Percentiles rank a stretch among this genome's conserved stretches.
Evolutionary conservation across 2,329 filamentous ascomycete species (phyloP).

Genomic region (Arthrinium puccinioides): DNA sequence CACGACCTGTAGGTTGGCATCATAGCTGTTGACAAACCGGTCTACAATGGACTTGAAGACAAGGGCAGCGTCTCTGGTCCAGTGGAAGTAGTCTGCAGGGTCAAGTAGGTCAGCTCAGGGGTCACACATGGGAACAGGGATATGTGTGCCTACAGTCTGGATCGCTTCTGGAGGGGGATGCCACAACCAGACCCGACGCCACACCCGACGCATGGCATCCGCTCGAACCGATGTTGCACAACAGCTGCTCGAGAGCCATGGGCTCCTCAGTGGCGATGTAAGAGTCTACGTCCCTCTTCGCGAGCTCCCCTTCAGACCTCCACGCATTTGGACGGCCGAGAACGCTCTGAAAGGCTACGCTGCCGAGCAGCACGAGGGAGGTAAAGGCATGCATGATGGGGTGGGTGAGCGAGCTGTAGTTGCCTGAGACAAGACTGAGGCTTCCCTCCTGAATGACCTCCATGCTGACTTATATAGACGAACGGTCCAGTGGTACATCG

Average conservation of each 20-base stretch:
- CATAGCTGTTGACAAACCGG: constrained; percentile 51
- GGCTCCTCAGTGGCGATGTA: constrained; percentile 46
- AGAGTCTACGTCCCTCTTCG: constrained; percentile 41
- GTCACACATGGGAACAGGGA: background rate
- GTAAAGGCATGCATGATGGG: constrained; percentile 44
- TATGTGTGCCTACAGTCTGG: constrained; percentile 44
- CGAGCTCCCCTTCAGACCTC: constrained; percentile 26
- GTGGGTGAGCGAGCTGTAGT: constrained; percentile 19
- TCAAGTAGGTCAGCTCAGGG: constrained; percentile 6
- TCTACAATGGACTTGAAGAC: constrained; percentile 64
- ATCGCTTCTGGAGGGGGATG: constrained; percentile 43
- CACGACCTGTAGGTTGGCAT: constrained; percentile 46
- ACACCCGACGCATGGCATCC: constrained; percentile 44
- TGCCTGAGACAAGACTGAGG: constrained; percentile 13
- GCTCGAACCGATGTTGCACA: constrained; percentile 52
- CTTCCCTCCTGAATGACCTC: constrained; percentile 12
- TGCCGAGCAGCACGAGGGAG: constrained; percentile 42
- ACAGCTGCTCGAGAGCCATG: constrained; percentile 41
- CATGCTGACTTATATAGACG: constrained; percentile 19
- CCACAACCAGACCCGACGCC: constrained; percentile 45
- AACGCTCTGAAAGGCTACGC: constrained; percentile 42
- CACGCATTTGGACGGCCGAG: constrained; percentile 35
- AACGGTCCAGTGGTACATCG: constrained; percentile 8
- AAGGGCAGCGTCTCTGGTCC: constrained; percentile 69
- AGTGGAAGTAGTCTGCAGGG: constrained; percentile 63